Evolutionary conservation across 805 yeast species (phyloP), one percentile per base, ranked within the genome.

Genomic region (Ogataea minuta): DNA sequence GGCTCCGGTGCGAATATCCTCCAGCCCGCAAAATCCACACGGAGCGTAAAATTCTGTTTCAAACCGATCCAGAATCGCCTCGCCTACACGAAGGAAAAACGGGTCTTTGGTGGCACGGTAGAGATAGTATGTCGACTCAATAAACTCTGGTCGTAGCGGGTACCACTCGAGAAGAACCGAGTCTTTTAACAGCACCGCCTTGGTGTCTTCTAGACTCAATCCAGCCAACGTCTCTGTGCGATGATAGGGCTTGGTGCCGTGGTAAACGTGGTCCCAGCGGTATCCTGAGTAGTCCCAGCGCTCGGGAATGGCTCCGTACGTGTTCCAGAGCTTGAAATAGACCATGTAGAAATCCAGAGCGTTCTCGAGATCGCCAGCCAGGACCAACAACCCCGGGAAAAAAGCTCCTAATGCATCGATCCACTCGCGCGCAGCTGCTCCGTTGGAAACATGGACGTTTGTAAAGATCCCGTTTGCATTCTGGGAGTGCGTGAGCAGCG

Each of bases 131-230:
- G 95, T 87, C 0, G 95, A 84, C 57, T 90, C 98, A 29, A 87
- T 73, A 50, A 89, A 87, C 57, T 90, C 98, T 0, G 98, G 98
- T 39, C 98, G 67, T 30, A 90, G 66, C 2, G 96, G 96, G 54
- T 87, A 90, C 96, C 96, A 90, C 56, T 86, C 95, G 23, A 88
- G 63, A 0, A 76, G 66, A 3, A 84, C 62, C 1, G 76, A 65
- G 29, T 64, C 65, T 5, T 49, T 46, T 15, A 60, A 46, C 10
- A 57, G 28, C 2, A 52, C 31, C 20, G 55, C 54, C 16, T 55
- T 44, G 1, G 63, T 59, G 14, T 46, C 43, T 9, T 50, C 52
- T 3, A 27, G 9, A 21, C 50, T 40, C 17, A 57, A 43, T 1
- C 59, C 56, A 9, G 40, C 37, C 7, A 57, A 41, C 2, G 46